A percentile compares a stretch with the other conserved stretches of the same genome.
phyloP scores from a whole-genome alignment of 2,329 filamentous ascomycete genomes.

The Trichoderma atrobrunneum region DNA sequence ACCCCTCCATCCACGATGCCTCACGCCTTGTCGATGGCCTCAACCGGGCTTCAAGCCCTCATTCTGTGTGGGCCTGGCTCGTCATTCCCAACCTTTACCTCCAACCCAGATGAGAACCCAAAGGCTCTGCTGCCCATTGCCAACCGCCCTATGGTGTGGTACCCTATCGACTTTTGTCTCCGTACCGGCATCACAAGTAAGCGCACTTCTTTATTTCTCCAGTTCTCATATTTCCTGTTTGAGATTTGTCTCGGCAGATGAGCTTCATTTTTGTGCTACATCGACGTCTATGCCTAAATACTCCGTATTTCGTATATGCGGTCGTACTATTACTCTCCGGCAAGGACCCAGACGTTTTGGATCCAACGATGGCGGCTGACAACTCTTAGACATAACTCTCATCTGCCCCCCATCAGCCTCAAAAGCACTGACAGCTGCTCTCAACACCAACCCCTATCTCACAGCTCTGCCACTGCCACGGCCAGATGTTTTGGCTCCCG shows the following conservation, averaged over 20 bases:
- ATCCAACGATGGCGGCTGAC: constrained; percentile 25
- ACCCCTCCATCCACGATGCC: constrained; percentile 53
- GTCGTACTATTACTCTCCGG: not conserved
- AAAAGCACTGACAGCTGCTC: constrained; percentile 63
- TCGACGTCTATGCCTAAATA: not conserved
- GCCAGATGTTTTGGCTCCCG: constrained; percentile 73
- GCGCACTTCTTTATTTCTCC: constrained; percentile 26
- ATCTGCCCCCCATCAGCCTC: constrained; percentile 64
- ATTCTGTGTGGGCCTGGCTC: constrained; percentile 81
- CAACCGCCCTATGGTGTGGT: constrained; percentile 87
- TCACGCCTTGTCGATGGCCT: constrained; percentile 69
- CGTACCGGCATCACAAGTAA: constrained; percentile 73
- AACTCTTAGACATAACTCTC: constrained; percentile 56
- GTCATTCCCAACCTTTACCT: constrained; percentile 78
- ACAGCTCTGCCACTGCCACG: constrained; percentile 70
- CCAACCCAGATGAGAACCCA: constrained; percentile 74
- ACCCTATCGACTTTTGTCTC: constrained; percentile 81
- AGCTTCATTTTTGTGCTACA: not conserved
- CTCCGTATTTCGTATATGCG: not conserved
- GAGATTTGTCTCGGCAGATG: not conserved
- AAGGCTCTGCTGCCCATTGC: constrained; percentile 81
- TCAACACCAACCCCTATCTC: constrained; percentile 75
- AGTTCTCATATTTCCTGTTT: not conserved
- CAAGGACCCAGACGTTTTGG: not conserved
- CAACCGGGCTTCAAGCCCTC: constrained; percentile 76